phyloP scores from a whole-genome alignment of 768 basidiomycete genomes.

The Fistulinella prunicolor region DNA sequence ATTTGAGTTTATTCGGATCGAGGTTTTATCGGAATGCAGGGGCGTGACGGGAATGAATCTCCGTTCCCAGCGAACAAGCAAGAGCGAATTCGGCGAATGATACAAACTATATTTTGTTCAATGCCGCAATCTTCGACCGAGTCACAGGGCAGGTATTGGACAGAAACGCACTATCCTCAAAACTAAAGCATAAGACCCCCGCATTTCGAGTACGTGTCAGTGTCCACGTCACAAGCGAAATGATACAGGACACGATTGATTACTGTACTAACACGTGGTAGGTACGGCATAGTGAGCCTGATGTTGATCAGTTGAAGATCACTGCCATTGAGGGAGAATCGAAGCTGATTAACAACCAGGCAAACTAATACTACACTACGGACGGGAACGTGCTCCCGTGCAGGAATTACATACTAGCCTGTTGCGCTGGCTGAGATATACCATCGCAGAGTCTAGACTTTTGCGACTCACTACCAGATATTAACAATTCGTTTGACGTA shows the following conservation, averaged over 20 bases:
- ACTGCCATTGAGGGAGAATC: slow-evolving; percentile 21
- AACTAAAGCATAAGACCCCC: background rate
- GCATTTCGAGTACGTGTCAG: background rate
- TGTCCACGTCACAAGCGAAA: background rate
- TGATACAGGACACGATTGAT: slow-evolving; percentile 2
- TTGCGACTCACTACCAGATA: background rate
- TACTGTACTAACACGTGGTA: slow-evolving; percentile 9
- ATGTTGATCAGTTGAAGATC: slow-evolving; percentile 29
- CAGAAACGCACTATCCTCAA: background rate
- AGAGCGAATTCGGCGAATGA: slow-evolving; percentile 19
- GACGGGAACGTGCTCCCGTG: slow-evolving; percentile 2
- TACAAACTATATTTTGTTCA: slow-evolving; percentile 2
- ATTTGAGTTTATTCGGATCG: slow-evolving; percentile 16
- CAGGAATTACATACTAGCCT: background rate
- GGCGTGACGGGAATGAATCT: slow-evolving; percentile 24
- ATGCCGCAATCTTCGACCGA: slow-evolving; percentile 9
- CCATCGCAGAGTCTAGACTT: slow-evolving; percentile 3
- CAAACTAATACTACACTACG: slow-evolving; percentile 1
- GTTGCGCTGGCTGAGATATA: background rate
- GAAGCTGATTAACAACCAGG: slow-evolving; percentile 24
- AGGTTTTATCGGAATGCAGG: slow-evolving; percentile 19
- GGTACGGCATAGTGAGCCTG: slow-evolving; percentile 13
- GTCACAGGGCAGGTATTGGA: background rate
- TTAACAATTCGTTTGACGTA: slow-evolving; percentile 17
- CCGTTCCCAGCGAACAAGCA: slow-evolving; percentile 24